Percentiles rank a stretch among this genome's conserved stretches.
Conservation (phyloP, 2,329 filamentous ascomycete species). For the Calonectria fujianensis region DNA sequence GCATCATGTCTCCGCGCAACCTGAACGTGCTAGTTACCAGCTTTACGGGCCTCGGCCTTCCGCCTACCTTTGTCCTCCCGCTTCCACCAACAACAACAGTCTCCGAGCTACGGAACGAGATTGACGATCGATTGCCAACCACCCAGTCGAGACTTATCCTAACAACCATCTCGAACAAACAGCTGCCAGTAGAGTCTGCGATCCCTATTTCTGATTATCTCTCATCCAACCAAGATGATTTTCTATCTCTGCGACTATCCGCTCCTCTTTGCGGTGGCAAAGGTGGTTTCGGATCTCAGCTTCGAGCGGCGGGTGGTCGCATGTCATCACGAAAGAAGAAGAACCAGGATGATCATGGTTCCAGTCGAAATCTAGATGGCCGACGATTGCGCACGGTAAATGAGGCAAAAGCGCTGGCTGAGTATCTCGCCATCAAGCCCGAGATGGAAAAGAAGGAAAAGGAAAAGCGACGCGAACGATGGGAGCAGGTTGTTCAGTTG, state of each 20-base stretch:
- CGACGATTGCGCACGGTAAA: conserved; percentile 92
- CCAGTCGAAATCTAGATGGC: conserved; percentile 94
- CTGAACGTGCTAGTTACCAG: conserved; percentile 91
- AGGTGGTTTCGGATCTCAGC: conserved; percentile 97
- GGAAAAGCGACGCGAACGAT: conserved; percentile 87
- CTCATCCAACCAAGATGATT: conserved; percentile 73
- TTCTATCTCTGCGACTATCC: conserved; percentile 88
- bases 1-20: conserved; percentile 72
- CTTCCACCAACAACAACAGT: conserved; percentile 79
- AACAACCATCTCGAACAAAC: conserved; percentile 87
- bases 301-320: conserved; percentile 95
- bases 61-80: conserved; percentile 87
- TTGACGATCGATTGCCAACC: conserved; percentile 77
- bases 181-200: conserved; percentile 74
- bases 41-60: conserved; percentile 88
- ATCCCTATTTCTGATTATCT: conserved; percentile 78
- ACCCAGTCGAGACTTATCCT: conserved; percentile 80
- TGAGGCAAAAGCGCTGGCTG: conserved; percentile 95
- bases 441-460: conserved; percentile 98
- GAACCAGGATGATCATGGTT: conserved; percentile 89
- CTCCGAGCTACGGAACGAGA: conserved; percentile 77
- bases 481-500: conserved; percentile 91
- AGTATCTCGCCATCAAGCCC: conserved; percentile 95
- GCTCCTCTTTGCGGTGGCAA: conserved; percentile 92
- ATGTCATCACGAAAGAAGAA: conserved; percentile 98